A percentile compares a stretch with the other conserved stretches of the same genome.
Conservation (phyloP, 2,329 filamentous ascomycete genomes). For the Sporothrix mexicana region DNA sequence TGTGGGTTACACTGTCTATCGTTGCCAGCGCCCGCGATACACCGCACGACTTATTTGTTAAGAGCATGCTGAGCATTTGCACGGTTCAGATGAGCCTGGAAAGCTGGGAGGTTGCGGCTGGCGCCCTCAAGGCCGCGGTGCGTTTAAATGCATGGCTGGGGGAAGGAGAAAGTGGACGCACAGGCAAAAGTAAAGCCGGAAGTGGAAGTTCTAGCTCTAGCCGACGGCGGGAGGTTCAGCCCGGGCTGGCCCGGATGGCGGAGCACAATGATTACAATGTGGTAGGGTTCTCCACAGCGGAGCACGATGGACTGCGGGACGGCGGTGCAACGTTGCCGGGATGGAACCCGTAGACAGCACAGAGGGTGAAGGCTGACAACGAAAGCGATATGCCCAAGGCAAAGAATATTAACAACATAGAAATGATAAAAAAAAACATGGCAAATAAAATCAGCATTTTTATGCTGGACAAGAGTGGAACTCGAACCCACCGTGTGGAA, state of each 20-base stretch:
- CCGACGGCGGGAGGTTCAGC: neutral
- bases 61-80: constrained; percentile 52
- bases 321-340: neutral
- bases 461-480: constrained; percentile 15
- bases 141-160: constrained; percentile 53
- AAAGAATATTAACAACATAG: neutral
- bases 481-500: constrained; percentile 14
- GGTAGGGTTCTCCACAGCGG: neutral
- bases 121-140: constrained; percentile 47
- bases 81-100: constrained; percentile 55
- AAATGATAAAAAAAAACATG: neutral
- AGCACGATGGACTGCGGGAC: constrained; percentile 15
- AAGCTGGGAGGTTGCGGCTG: constrained; percentile 54
- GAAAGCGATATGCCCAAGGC: too few species aligned
- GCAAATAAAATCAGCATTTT: neutral
- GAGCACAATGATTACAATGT: neutral
- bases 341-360: neutral
- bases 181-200: neutral
- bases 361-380: neutral
- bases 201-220: neutral
- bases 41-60: constrained; percentile 53
- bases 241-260: neutral
- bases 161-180: neutral
- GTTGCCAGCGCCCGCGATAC: constrained; percentile 46
- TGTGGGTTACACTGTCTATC: constrained; percentile 55